Evolutionary conservation across 148 eudicot species (phyloP).

Genomic region (Amaranthus palmeri): DNA sequence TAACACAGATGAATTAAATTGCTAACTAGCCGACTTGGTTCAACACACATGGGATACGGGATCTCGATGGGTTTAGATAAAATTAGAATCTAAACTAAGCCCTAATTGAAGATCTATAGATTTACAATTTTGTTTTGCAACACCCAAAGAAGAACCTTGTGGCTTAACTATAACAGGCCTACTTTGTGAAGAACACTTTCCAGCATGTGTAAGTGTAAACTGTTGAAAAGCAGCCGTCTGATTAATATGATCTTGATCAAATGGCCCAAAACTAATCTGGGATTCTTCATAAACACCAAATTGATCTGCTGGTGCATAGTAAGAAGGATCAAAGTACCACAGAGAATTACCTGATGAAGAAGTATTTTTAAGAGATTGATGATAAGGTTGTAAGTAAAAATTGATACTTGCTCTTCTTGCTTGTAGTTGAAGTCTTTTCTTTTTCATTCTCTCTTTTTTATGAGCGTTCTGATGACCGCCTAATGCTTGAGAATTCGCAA

Average conservation of each 20-base stretch:
- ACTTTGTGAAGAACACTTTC: conserved; percentile 7
- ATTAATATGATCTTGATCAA: conserved; percentile 17
- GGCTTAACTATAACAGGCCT: not conserved
- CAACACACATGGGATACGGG: too few relatives aligned
- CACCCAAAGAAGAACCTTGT: not conserved
- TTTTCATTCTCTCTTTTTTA: conserved; percentile 83
- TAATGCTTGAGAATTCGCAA: conserved; percentile 79
- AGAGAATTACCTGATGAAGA: conserved; percentile 18
- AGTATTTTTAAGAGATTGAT: conserved; percentile 6
- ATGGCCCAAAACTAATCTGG: conserved; percentile 52
- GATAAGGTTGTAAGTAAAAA: conserved; percentile 49
- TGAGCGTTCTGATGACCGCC: conserved; percentile 97
- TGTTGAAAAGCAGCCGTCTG: conserved; percentile 18
- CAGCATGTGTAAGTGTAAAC: conserved; percentile 55
- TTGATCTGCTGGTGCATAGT: conserved; percentile 13
- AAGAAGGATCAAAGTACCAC: conserved; percentile 38
- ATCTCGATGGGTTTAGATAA: conserved; percentile 13
- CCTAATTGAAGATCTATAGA: conserved; percentile 68
- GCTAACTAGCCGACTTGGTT: conserved; percentile 5
- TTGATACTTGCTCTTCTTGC: conserved; percentile 67
- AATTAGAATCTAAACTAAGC: conserved; percentile 33
- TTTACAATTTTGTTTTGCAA: conserved; percentile 33
- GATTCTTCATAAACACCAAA: conserved; percentile 34
- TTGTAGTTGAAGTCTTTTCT: conserved; percentile 74
- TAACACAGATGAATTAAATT: not conserved